Evolutionary conservation across 352 stramenopile species (phyloP), one percentile per base, ranked within the genome.

Genomic region (Thalassiosira livingstoniorum): DNA sequence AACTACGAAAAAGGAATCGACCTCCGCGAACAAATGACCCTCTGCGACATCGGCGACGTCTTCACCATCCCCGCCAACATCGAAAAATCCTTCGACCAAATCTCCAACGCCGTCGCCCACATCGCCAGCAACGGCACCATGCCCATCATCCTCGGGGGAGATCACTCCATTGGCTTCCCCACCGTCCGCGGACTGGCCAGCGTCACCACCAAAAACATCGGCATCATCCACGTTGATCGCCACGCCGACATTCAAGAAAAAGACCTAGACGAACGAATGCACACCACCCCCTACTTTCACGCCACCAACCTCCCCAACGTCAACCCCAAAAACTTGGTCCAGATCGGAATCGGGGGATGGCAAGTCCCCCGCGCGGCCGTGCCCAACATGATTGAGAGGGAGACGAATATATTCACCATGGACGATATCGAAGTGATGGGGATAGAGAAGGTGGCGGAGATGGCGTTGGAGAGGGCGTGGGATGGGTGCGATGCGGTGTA

Each of bases 371-470:
- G 90, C 34, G 70, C 90, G 1, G 87, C 90, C 31, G 85, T 94
- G 7, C 42, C 78, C 37, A 94, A 94, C 58, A 94, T 94, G 90
- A 70, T 92, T 25, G 75, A 92, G 54, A 88, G 90, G 15, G 75
- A 92, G 76, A 94, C 90, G 2, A 94, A 94, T 71, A 94, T 94
- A 60, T 92, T 93, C 58, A 94, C 90, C 72, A 94, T 94, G 90
- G 88, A 94, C 43, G 90, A 94, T 67, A 90, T 94, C 81, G 90
- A 94, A 81, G 37, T 85, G 57, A 69, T 86, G n/a, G 90, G 90
- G 11, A 94, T 94, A 62, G 89, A 94, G 63, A 94, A 94, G 80
- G 71, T 93, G 54, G 87, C 91, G 29, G 90, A 94, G 78, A 94
- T 94, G 88, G 90, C 90, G 3, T 66, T 94, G 21, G 90, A 94